Percentiles rank a stretch among this genome's conserved stretches.
Conservation (phyloP, 441 rosid species). For the Croton laevigatus region DNA sequence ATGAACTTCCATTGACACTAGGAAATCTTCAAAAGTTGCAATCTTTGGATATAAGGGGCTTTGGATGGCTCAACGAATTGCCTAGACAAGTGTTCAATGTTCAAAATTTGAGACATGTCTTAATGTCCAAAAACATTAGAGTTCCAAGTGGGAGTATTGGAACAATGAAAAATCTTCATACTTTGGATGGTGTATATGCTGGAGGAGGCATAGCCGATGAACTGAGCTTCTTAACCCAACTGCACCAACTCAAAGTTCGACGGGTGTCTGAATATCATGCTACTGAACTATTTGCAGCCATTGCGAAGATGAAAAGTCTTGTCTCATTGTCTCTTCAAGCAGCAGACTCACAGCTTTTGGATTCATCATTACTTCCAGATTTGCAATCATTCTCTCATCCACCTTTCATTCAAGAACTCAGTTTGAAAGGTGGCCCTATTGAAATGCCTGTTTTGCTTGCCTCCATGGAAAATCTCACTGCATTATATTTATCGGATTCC, state of each 20-base stretch:
- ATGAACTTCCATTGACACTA: slow-evolving; percentile 18
- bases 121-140: neutral
- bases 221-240: slow-evolving; percentile 15
- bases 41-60: slow-evolving; percentile 15
- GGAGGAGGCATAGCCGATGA: slow-evolving; percentile 22
- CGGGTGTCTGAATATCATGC: slow-evolving; percentile 20
- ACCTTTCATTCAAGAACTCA: slow-evolving; percentile 15
- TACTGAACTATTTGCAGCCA: slow-evolving; percentile 3
- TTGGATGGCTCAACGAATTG: neutral
- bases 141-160: slow-evolving; percentile 18
- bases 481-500: neutral
- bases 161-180: slow-evolving; percentile 11
- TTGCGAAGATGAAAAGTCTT: no score
- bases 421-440: neutral
- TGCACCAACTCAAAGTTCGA: neutral
- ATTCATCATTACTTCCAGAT: slow-evolving; percentile 14
- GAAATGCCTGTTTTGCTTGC: slow-evolving; percentile 24
- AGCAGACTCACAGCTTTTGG: no score
- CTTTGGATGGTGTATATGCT: slow-evolving; percentile 21
- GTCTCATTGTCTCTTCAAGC: no score
- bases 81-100: slow-evolving; percentile 9
- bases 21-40: slow-evolving; percentile 20
- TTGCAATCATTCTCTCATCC: slow-evolving; percentile 16
- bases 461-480: slow-evolving; percentile 15
- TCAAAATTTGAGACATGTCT: slow-evolving; percentile 21